A percentile compares a stretch with the other conserved stretches of the same genome.
These are phyloP conservation scores for Eucalyptus lansdowneana DNA, from an alignment of 345 rosid species.

Conservation along the genomic window DNA sequence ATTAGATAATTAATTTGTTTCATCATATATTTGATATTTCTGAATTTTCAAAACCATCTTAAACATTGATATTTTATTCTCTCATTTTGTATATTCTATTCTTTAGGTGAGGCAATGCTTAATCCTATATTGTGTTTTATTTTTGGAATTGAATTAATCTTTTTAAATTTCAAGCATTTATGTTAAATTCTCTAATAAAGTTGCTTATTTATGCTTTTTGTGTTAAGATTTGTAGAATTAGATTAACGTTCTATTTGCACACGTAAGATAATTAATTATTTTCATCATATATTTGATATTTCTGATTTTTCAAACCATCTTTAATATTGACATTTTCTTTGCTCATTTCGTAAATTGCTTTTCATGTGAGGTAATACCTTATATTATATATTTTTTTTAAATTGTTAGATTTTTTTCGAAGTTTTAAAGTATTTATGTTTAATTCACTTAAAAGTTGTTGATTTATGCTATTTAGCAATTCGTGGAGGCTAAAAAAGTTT, in stretches of 20 bases:
- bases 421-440: neutral
- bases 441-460: neutral
- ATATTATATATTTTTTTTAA: neutral
- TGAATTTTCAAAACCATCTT: neutral
- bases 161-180: no score
- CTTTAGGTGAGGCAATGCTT: fast-evolving
- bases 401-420: neutral
- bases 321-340: neutral
- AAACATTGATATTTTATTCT: no score
- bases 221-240: neutral
- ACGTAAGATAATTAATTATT: neutral
- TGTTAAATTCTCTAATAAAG: no score
- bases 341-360: neutral
- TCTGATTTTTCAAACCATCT: neutral
- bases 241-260: neutral
- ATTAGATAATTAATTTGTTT: neutral
- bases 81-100: no score
- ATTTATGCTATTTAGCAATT: neutral
- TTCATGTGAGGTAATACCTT: neutral
- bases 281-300: neutral
- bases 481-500: neutral
- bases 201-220: no score
- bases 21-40: neutral
- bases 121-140: no score
- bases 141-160: no score